Evolutionary conservation across 371 early-diverging fungal species (phyloP).

Genomic region (Mortierella sp.): DNA sequence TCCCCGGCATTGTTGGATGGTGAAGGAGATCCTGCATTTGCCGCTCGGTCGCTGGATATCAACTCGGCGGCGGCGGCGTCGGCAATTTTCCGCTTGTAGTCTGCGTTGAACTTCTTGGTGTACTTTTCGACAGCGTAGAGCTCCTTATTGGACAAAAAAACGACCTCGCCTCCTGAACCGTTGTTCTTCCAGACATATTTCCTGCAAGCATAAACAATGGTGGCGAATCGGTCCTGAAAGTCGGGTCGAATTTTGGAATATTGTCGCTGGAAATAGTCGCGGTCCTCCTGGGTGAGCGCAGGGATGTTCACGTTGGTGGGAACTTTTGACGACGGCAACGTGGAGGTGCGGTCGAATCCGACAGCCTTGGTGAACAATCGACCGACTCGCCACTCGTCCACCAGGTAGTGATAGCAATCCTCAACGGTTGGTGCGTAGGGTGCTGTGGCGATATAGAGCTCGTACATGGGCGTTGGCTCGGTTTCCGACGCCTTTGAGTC

Average conservation of each 20-base stretch:
- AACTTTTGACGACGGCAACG: neutral
- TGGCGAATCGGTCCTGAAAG: slow-evolving; percentile 37
- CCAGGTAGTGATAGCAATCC: slow-evolving; percentile 26
- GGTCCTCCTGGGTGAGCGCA: slow-evolving; percentile 23
- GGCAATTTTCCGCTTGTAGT: neutral
- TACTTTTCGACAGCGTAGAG: slow-evolving; percentile 31
- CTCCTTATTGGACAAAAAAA: neutral
- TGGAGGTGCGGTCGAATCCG: slow-evolving; percentile 10
- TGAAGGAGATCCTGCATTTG: neutral
- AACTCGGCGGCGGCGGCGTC: slow-evolving; percentile 6
- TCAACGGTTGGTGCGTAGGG: slow-evolving; percentile 20
- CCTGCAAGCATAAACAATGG: slow-evolving; percentile 24
- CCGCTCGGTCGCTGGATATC: neutral
- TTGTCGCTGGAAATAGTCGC: slow-evolving; percentile 22
- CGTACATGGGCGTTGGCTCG: neutral
- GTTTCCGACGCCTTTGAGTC: neutral
- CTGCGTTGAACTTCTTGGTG: slow-evolving; percentile 26
- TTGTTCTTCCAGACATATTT: slow-evolving; percentile 23
- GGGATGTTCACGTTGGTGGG: slow-evolving; percentile 19
- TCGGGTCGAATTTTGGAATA: slow-evolving; percentile 35
- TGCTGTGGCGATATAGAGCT: slow-evolving; percentile 28
- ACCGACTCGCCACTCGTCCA: slow-evolving; percentile 30
- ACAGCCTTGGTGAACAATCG: slow-evolving; percentile 36
- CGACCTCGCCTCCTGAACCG: slow-evolving; percentile 24
- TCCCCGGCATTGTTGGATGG: slow-evolving; percentile 11